These are phyloP conservation scores for Nicotiana undulata DNA, from an alignment of 257 asterid genomes.

Conservation along the genomic window DNA sequence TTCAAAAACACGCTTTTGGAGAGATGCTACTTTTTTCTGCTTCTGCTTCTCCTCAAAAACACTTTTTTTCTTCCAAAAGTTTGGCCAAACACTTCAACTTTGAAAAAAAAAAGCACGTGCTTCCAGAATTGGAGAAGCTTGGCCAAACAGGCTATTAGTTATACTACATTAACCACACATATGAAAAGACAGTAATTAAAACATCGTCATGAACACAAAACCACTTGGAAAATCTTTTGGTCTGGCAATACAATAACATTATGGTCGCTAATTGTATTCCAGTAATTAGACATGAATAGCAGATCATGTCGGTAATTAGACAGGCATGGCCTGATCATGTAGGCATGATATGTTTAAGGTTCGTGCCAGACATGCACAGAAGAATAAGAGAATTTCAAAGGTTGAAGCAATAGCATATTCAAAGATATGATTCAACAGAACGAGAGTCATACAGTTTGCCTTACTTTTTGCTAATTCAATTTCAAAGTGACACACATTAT, in stretches of 20 bases:
- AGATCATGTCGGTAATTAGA: background rate
- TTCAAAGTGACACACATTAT: background rate
- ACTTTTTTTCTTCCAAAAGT: no score
- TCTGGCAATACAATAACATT: background rate
- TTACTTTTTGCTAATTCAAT: background rate
- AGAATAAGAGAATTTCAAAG: background rate
- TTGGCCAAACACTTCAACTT: no score
- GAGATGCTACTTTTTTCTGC: no score
- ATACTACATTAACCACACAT: background rate
- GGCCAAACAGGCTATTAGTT: no score
- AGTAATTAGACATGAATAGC: background rate
- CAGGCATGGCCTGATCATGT: background rate
- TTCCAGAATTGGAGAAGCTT: no score
- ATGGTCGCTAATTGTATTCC: background rate
- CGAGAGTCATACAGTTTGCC: background rate
- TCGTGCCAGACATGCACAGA: background rate
- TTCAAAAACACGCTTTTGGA: no score
- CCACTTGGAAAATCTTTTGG: background rate
- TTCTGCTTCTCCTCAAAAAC: no score
- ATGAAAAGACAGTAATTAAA: background rate
- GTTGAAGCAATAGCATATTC: background rate
- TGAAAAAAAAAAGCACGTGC: no score
- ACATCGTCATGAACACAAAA: background rate
- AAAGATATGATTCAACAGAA: background rate
- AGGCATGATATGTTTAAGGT: background rate